A percentile compares a stretch with the other conserved stretches of the same genome.
These are phyloP conservation scores for Aspergillus sp. DNA, from an alignment of 2,329 filamentous ascomycete species.

Conservation along the genomic window DNA sequence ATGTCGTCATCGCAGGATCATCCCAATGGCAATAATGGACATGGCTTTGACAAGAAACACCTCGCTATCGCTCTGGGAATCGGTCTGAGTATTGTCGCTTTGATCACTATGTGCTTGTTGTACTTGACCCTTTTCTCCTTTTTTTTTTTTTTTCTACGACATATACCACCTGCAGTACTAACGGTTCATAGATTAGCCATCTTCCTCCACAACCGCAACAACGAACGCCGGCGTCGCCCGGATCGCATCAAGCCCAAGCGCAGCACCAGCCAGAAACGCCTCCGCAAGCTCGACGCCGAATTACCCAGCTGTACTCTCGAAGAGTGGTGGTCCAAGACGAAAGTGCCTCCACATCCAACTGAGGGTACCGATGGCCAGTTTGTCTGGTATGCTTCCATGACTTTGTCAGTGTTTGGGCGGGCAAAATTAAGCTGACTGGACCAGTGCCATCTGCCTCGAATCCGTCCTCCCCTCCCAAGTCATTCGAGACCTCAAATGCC, in stretches of 20 bases:
- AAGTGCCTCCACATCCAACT: constrained; percentile 23
- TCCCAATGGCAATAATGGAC: background rate
- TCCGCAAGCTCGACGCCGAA: constrained; percentile 29
- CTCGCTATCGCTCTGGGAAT: constrained; percentile 27
- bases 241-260: constrained; percentile 14
- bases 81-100: constrained; percentile 22
- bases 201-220: constrained; percentile 15
- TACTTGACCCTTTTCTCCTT: constrained; percentile 11
- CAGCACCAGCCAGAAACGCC: constrained; percentile 17
- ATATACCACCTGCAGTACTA: no score
- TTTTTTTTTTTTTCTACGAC: no score
- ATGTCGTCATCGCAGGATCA: background rate
- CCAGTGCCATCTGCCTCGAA: constrained; percentile 32
- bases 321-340: constrained; percentile 30
- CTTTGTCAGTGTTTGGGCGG: background rate
- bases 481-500: constrained; percentile 31
- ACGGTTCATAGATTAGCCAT: constrained; percentile 8
- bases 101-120: constrained; percentile 27
- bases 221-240: constrained; percentile 19
- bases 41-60: constrained; percentile 15
- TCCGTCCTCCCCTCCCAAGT: constrained; percentile 27
- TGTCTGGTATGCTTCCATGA: constrained; percentile 22
- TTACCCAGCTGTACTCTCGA: constrained; percentile 29
- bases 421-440: background rate
- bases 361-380: constrained; percentile 29